phyloP scores from a whole-genome alignment of 2,329 filamentous ascomycete species.

The Coniella lustricola region DNA sequence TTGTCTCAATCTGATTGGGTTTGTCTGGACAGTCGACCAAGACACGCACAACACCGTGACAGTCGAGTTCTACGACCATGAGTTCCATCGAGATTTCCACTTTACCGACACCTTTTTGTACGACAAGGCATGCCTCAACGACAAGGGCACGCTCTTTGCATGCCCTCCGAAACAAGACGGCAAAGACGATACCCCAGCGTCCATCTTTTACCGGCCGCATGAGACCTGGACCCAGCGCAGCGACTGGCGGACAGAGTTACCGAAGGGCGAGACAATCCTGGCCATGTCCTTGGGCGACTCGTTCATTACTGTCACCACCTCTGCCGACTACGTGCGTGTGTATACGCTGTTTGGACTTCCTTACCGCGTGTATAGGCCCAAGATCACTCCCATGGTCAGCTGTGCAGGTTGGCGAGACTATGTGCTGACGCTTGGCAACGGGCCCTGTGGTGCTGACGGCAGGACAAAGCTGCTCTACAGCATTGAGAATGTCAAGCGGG shows the following conservation, averaged over 20 bases:
- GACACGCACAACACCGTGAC: slow-evolving; percentile 90
- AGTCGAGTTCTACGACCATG: slow-evolving; percentile 94
- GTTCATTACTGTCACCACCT: slow-evolving; percentile 84
- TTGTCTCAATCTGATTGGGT: slow-evolving; percentile 86
- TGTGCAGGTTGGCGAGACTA: slow-evolving; percentile 95
- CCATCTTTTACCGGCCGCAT: slow-evolving; percentile 93
- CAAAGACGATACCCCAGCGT: slow-evolving; percentile 58
- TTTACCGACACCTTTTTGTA: slow-evolving; percentile 95
- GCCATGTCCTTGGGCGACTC: slow-evolving; percentile 88
- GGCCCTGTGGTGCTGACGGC: slow-evolving; percentile 73
- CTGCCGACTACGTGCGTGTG: slow-evolving; percentile 79
- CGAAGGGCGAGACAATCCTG: slow-evolving; percentile 75
- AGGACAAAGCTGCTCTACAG: slow-evolving; percentile 75
- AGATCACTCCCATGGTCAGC: slow-evolving; percentile 81
- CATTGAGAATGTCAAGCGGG: slow-evolving; percentile 88
- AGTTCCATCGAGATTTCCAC: slow-evolving; percentile 88
- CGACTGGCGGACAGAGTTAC: slow-evolving; percentile 87
- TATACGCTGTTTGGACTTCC: slow-evolving; percentile 92
- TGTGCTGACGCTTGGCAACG: slow-evolving; percentile 92
- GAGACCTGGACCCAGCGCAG: slow-evolving; percentile 89
- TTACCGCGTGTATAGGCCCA: slow-evolving; percentile 82
- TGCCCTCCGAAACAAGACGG: slow-evolving; percentile 58
- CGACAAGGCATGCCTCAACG: slow-evolving; percentile 88
- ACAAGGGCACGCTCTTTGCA: slow-evolving; percentile 79
- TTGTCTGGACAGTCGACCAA: slow-evolving; percentile 95